Conservation (phyloP, 2,329 filamentous ascomycete genomes). For the Beauveria brongniartii region DNA sequence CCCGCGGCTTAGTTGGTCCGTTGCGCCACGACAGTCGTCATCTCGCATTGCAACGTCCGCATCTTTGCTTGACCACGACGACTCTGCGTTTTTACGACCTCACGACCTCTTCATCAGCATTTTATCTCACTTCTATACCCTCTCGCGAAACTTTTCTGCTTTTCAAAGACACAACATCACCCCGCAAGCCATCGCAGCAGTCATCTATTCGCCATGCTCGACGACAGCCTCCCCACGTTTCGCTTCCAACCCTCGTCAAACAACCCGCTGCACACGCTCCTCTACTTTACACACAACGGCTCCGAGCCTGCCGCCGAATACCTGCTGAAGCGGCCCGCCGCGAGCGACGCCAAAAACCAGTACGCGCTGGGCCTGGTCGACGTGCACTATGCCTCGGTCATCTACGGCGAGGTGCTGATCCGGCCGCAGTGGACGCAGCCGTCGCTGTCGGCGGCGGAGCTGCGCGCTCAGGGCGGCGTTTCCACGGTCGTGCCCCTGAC, state of each 20-base stretch:
- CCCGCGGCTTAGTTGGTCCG: background rate
- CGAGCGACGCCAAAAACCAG: slow-evolving; percentile 64
- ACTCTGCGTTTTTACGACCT: background rate
- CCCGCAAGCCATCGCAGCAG: background rate
- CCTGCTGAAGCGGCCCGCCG: slow-evolving; percentile 65
- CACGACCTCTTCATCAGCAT: background rate
- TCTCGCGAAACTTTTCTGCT: too few species aligned
- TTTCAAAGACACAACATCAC: background rate
- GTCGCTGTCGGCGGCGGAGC: slow-evolving; percentile 70
- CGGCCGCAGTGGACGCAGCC: slow-evolving; percentile 81
- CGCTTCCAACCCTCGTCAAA: slow-evolving; percentile 45
- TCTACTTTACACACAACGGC: slow-evolving; percentile 62
- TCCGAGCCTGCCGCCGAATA: slow-evolving; percentile 75
- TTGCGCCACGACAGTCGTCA: background rate
- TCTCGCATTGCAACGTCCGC: background rate
- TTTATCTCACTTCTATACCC: too few species aligned
- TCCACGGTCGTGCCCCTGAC: slow-evolving; percentile 58
- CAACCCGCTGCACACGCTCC: slow-evolving; percentile 46
- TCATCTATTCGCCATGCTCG: slow-evolving; percentile 55
- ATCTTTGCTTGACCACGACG: background rate
- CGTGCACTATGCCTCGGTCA: slow-evolving; percentile 67
- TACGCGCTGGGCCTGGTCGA: slow-evolving; percentile 85
- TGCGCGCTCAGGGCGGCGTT: slow-evolving; percentile 61
- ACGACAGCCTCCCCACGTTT: slow-evolving; percentile 84
- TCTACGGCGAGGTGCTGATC: slow-evolving; percentile 81